Evolutionary conservation across 352 stramenopile species (phyloP).

Genomic region (Phytophthora fragariae): DNA sequence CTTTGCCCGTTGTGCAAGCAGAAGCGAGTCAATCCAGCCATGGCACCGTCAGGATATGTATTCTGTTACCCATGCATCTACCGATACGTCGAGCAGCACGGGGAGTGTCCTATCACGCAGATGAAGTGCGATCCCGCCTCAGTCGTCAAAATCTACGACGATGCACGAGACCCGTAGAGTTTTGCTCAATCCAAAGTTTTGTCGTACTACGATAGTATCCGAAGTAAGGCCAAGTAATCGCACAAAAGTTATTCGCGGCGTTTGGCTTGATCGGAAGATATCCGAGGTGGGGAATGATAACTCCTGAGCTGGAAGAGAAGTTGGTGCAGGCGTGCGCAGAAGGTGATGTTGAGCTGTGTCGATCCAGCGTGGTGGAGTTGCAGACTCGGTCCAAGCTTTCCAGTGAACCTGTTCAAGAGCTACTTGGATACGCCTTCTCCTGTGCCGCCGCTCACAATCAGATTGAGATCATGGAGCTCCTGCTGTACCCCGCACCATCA

Average conservation of each 20-base stretch:
- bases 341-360: conserved; percentile 23
- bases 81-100: conserved; percentile 70
- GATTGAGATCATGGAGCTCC: conserved; percentile 34
- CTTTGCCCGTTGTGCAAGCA: conserved; percentile 79
- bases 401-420: conserved; percentile 29
- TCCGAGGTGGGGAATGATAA: not conserved
- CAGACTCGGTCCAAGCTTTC: conserved; percentile 15
- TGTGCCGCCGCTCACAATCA: conserved; percentile 37
- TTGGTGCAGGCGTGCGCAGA: conserved; percentile 34
- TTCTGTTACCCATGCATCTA: conserved; percentile 90
- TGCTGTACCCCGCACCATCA: conserved; percentile 19
- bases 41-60: conserved; percentile 76
- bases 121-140: conserved; percentile 68
- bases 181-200: conserved; percentile 1
- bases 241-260: not conserved
- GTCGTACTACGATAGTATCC: not conserved
- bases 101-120: conserved; percentile 81
- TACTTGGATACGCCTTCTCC: conserved; percentile 37
- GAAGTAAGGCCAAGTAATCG: not conserved
- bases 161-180: conserved; percentile 44
- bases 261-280: not conserved
- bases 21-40: conserved; percentile 76
- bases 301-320: conserved; percentile 28
- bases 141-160: conserved; percentile 89
- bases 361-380: conserved; percentile 17